Evolutionary conservation across 441 rosid species (phyloP).

Genomic region (Erodium moschatum): DNA sequence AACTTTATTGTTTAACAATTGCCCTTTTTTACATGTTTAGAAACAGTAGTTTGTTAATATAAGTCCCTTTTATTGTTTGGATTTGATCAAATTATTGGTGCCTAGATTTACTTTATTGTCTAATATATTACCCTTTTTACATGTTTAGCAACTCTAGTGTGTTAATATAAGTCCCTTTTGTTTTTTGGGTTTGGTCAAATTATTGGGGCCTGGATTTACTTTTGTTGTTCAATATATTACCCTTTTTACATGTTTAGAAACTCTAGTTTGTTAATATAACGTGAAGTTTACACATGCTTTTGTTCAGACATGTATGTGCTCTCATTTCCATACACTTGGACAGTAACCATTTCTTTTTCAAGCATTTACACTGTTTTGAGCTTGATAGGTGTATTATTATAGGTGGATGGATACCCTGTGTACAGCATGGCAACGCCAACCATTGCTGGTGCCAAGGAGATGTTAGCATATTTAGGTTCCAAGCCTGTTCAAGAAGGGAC

Average conservation of each 20-base stretch:
- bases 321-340: background rate
- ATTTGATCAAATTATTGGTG: background rate
- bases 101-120: background rate
- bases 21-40: no score
- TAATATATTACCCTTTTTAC: background rate
- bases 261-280: slow-evolving; percentile 4
- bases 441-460: slow-evolving; percentile 72
- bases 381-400: slow-evolving; percentile 26
- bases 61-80: background rate
- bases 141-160: slow-evolving; percentile 1
- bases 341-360: slow-evolving; percentile 8
- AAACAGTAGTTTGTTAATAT: no score
- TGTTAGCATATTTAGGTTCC: slow-evolving; percentile 78
- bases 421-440: slow-evolving; percentile 99
- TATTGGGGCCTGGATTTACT: background rate
- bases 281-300: background rate
- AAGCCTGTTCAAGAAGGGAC: slow-evolving; percentile 47
- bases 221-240: background rate
- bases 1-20: no score
- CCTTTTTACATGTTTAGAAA: background rate
- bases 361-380: slow-evolving; percentile 1
- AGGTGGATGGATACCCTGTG: slow-evolving; percentile 91
- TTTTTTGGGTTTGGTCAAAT: background rate
- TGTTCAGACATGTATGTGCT: slow-evolving; percentile 3
- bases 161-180: background rate